phyloP scores from a whole-genome alignment of 495 filamentous ascomycete species.

The Cercophora scortea region DNA sequence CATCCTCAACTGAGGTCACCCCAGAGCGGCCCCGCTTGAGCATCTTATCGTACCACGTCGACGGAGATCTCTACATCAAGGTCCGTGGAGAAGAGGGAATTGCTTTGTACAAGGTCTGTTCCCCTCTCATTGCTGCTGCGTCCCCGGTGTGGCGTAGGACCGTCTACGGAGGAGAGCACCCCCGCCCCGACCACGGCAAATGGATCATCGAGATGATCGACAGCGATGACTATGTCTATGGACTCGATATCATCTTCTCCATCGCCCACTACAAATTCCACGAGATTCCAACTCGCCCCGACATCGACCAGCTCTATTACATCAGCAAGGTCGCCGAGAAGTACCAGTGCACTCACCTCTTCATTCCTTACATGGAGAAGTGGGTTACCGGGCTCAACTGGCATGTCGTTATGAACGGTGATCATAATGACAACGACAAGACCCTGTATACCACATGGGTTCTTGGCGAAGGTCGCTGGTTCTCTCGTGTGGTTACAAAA shows the following conservation, averaged over 20 bases:
- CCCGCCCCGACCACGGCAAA: not conserved
- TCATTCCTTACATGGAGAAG: conserved; percentile 10
- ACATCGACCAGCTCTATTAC: conserved; percentile 8
- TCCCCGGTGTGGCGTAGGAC: conserved; percentile 8
- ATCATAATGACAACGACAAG: conserved; percentile 8
- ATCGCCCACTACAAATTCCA: conserved; percentile 19
- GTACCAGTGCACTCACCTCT: conserved; percentile 9
- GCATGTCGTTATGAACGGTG: conserved; percentile 4
- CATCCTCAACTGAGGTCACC: not conserved
- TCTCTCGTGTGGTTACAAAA: conserved; percentile 3
- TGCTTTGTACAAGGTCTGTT: conserved; percentile 5
- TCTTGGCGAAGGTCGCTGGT: conserved; percentile 12
- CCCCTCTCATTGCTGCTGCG: conserved; percentile 6
- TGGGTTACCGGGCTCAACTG: conserved; percentile 8
- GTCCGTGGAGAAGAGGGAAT: not conserved
- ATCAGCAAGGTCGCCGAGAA: conserved; percentile 13
- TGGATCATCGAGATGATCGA: conserved; percentile 1
- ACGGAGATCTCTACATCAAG: conserved; percentile 11
- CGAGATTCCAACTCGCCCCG: conserved; percentile 7
- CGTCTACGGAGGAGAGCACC: conserved; percentile 1
- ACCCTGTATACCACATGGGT: conserved; percentile 14
- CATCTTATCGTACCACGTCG: conserved; percentile 7
- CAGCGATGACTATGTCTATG: conserved; percentile 1
- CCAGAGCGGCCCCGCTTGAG: not conserved
- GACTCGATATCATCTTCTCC: conserved; percentile 15